Evolutionary conservation across 1,139 yeast species (phyloP), one percentile per base, ranked within the genome.

Genomic region (Scheffersomyces segobiensis): DNA sequence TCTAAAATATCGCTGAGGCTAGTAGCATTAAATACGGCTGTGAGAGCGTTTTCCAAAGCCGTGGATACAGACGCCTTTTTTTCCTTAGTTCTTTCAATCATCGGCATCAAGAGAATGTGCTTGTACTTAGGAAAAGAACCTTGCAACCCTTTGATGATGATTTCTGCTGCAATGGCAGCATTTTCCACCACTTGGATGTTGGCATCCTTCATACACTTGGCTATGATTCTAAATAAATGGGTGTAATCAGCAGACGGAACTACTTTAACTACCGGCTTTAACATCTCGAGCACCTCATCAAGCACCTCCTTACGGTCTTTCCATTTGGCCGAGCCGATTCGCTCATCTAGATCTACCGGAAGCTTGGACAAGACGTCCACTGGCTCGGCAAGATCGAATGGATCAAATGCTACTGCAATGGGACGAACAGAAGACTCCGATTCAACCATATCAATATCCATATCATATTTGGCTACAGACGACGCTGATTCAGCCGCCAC

Each of bases 271-370:
- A 85, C 87, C 58, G 86, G 84, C 24, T 81, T 74, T 52, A 92
- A 77, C 12, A 79, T 75, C 5, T 80, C 80, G 39, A 79, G 75
- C 1, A 89, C 83, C 63, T 88, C 93, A 56, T 92, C 96, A 60
- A 96, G 78, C 0, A 84, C 93, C 63, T 91, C 98, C 59, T 91
- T 93, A 63, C 99, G 82, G 58, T 93, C 98, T 69, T 93, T 93
- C 99, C 99, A 95, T 65, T 89, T 87, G 0, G 87, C 63, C 0
- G 93, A 87, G 1, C 80, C 71, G 42, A 92, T 74, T 62, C 87
- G 78, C 1, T 79, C 67, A 21, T 81, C 71, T 59, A 93, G 83
- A 65, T 87, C 87, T 5, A 75, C 67, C 0, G 98, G 97, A 1
- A 93, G 67, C 62, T 87, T 87, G 32, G 83, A 73, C 53, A 89